phyloP scores from a whole-genome alignment of 805 yeast genomes.

The Ogataea angusta region DNA sequence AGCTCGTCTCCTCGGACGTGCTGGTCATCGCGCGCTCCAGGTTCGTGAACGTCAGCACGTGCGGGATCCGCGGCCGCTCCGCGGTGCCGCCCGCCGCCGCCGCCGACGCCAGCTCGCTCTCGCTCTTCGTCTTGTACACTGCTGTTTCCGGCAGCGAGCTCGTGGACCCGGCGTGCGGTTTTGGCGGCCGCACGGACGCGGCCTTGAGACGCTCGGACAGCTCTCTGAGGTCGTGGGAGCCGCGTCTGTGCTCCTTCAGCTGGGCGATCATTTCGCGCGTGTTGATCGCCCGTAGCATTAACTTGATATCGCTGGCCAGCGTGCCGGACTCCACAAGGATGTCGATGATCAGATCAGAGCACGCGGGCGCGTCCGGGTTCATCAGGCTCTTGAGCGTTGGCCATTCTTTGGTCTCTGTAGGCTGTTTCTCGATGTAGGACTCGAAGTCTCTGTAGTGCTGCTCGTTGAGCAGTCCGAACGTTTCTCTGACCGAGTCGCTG shows the following conservation, averaged over 20 bases:
- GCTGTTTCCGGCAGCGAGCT: neutral
- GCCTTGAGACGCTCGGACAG: neutral
- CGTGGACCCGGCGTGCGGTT: neutral
- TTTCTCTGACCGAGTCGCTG: conserved; percentile 15
- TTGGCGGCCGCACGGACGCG: neutral
- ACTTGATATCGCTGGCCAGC: conserved; percentile 58
- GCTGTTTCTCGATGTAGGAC: neutral
- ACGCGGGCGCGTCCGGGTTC: conserved; percentile 51
- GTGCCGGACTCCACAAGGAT: conserved; percentile 61
- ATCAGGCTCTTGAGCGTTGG: conserved; percentile 59
- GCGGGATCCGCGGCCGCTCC: conserved; percentile 1
- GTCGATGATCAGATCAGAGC: conserved; percentile 54
- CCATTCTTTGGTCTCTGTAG: conserved; percentile 24
- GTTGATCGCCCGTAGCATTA: conserved; percentile 56
- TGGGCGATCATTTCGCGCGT: conserved; percentile 47
- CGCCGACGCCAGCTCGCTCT: conserved; percentile 1
- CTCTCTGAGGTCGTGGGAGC: conserved; percentile 9
- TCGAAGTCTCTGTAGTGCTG: neutral
- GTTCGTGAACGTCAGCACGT: conserved; percentile 5
- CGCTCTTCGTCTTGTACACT: conserved; percentile 1
- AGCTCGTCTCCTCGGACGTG: neutral
- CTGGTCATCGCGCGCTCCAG: conserved; percentile 3
- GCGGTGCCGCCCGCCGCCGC: neutral
- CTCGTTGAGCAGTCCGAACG: conserved; percentile 10
- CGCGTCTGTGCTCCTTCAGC: conserved; percentile 32